Percentiles rank a stretch among this genome's conserved stretches.
phyloP scores from a whole-genome alignment of 139 green algal species.

The Pleodorina starrii region DNA sequence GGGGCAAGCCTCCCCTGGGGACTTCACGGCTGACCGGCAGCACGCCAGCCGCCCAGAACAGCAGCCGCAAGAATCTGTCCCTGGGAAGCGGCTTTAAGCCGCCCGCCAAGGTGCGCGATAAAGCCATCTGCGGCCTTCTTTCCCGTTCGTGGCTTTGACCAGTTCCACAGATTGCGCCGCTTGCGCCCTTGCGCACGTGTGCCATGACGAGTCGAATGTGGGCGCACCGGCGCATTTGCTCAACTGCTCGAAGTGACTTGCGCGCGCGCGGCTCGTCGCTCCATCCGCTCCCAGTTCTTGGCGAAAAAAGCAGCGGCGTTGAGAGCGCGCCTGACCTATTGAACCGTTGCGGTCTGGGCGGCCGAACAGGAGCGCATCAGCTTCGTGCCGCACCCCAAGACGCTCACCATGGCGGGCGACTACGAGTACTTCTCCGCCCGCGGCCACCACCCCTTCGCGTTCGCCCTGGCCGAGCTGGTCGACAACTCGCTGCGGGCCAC shows the following conservation, averaged over 20 bases:
- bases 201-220: too few species aligned
- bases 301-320: too few species aligned
- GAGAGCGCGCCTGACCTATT: too few species aligned
- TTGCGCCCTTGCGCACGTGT: background rate
- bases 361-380: constrained; percentile 79
- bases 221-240: too few species aligned
- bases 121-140: too few species aligned
- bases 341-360: too few species aligned
- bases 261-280: too few species aligned
- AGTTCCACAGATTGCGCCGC: background rate
- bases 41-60: background rate
- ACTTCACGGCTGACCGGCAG: background rate
- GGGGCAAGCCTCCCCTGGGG: background rate
- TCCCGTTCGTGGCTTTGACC: too few species aligned
- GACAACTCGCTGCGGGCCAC: constrained; percentile 86
- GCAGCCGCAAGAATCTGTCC: background rate
- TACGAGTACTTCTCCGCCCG: constrained; percentile 88
- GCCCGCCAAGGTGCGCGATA: background rate
- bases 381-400: constrained; percentile 88
- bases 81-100: constrained; percentile 1
- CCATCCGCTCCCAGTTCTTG: too few species aligned
- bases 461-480: constrained; percentile 86
- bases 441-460: constrained; percentile 84
- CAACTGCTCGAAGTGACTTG: too few species aligned
- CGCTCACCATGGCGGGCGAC: constrained; percentile 86